Conservation (phyloP, 2,329 filamentous ascomycete genomes). For the Neonectria coccinea region DNA sequence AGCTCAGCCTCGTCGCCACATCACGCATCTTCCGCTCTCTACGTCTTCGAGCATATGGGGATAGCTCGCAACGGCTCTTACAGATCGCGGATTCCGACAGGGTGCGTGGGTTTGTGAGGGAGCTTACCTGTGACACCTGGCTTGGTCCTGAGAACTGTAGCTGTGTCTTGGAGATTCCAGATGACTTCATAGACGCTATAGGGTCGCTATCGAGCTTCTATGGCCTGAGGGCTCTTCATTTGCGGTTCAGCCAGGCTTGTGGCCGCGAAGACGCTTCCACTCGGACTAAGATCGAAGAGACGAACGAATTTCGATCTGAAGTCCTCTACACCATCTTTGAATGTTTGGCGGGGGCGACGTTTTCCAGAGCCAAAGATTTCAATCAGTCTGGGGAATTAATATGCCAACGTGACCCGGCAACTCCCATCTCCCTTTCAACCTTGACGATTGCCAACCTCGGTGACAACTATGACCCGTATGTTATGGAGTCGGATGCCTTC, state of each 20-base stretch:
- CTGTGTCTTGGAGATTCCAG: too few species aligned
- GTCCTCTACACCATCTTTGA: conserved; percentile 8
- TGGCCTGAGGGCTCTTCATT: not conserved
- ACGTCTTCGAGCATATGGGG: not conserved
- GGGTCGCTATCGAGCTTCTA: not conserved
- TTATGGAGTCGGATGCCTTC: not conserved
- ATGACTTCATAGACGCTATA: too few species aligned
- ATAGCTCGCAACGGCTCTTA: not conserved
- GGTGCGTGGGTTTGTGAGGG: not conserved
- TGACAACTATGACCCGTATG: not conserved
- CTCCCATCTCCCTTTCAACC: conserved; percentile 3
- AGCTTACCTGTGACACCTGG: conserved; percentile 22
- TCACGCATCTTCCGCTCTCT: not conserved
- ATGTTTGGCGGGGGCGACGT: conserved; percentile 11
- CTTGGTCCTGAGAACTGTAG: not conserved
- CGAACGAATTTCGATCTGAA: not conserved
- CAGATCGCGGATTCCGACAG: not conserved
- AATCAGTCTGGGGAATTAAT: not conserved
- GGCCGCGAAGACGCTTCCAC: not conserved
- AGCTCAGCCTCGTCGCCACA: conserved; percentile 43
- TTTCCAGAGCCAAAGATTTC: not conserved
- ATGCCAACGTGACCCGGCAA: not conserved
- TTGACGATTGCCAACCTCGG: conserved; percentile 11
- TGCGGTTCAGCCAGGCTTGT: conserved; percentile 4
- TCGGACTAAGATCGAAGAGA: not conserved